These are phyloP conservation scores for Colletotrichum truncatum DNA, from an alignment of 2,329 filamentous ascomycete species.

Conservation along the genomic window DNA sequence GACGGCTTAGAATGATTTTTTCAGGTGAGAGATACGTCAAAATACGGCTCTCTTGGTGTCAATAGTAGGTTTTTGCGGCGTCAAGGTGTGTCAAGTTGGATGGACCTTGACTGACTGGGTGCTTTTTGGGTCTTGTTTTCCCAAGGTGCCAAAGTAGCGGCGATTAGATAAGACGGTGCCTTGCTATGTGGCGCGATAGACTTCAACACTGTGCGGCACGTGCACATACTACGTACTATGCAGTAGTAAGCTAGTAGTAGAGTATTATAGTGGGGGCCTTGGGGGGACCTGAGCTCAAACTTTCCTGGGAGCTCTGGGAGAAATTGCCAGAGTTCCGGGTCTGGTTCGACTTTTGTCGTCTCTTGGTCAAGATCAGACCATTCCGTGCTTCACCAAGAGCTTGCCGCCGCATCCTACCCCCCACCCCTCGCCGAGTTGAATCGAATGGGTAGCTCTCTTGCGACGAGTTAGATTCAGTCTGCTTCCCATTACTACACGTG, in stretches of 20 bases:
- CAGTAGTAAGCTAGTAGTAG: background rate
- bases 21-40: constrained; percentile 2
- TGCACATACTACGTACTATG: too few relatives aligned
- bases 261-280: background rate
- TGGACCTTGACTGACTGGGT: too few relatives aligned
- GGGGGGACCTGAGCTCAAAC: constrained; percentile 22
- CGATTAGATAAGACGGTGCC: constrained; percentile 6
- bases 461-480: too few relatives aligned
- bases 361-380: constrained; percentile 20
- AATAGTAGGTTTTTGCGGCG: background rate
- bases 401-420: too few relatives aligned
- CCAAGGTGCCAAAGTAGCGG: background rate
- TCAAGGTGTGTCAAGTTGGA: too few relatives aligned
- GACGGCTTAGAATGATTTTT: constrained; percentile 7
- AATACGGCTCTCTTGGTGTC: background rate
- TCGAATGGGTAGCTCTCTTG: too few relatives aligned
- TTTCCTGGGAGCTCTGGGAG: background rate
- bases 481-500: too few relatives aligned
- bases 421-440: too few relatives aligned
- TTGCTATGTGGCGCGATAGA: background rate
- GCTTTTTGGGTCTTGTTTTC: too few relatives aligned
- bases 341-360: background rate
- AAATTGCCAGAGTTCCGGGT: background rate
- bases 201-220: constrained; percentile 14
- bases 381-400: background rate